Conservation (phyloP, 495 filamentous ascomycete genomes). For the Talaromyces nanjingensis region DNA sequence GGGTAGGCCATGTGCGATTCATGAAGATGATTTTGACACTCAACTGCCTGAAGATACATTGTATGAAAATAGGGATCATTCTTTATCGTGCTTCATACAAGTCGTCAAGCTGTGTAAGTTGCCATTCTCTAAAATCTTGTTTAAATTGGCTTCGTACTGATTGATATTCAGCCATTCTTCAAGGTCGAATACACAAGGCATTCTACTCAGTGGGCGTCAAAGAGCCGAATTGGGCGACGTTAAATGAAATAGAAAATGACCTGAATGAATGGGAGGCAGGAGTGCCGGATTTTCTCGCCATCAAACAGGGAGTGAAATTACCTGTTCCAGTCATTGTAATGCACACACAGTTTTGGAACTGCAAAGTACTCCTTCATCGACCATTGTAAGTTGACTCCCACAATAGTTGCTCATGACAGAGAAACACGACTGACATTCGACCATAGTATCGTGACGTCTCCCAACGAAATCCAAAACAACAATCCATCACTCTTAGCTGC, state of each 20-base stretch:
- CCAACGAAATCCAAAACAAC: not conserved
- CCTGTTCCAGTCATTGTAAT: not conserved
- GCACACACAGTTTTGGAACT: constrained; percentile 3
- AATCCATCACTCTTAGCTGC: not conserved
- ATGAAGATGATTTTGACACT: not conserved
- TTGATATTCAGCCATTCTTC: not conserved
- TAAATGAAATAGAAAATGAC: not conserved
- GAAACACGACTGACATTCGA: not conserved
- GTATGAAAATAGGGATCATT: not conserved
- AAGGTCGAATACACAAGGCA: constrained; percentile 1
- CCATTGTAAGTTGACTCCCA: not conserved
- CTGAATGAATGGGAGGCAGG: not conserved
- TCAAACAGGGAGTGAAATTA: not conserved
- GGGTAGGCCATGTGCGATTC: not conserved
- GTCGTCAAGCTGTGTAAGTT: not conserved
- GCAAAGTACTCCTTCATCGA: constrained; percentile 2
- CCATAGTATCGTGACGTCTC: not conserved
- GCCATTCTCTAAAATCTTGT: not conserved
- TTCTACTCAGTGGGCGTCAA: not conserved
- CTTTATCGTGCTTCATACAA: not conserved
- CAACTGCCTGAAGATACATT: not conserved
- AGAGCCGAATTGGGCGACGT: not conserved
- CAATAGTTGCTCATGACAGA: no score
- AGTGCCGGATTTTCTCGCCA: not conserved
- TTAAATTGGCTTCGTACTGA: not conserved